Conservation (phyloP, 352 stramenopile genomes). For the Globisporangium paroecandrum region DNA sequence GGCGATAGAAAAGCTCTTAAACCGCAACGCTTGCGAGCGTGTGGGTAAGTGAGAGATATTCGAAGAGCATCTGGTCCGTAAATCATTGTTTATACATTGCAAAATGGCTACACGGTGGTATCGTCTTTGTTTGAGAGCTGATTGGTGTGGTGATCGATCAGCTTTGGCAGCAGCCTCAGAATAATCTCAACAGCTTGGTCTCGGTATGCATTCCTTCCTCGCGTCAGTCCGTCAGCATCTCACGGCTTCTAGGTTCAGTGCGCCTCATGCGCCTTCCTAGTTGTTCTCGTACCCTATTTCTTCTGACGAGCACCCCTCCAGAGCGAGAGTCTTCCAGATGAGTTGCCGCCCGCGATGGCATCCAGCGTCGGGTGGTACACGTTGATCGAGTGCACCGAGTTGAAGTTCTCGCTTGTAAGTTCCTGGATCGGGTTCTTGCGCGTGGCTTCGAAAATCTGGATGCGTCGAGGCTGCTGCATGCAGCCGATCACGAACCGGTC, state of each 20-base stretch:
- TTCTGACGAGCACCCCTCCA: slow-evolving; percentile 38
- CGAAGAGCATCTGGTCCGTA: not conserved
- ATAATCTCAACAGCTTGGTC: not conserved
- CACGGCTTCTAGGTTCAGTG: not conserved
- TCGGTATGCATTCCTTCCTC: not conserved
- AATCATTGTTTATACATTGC: slow-evolving; percentile 1
- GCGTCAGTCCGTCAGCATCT: not conserved
- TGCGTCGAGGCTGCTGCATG: slow-evolving; percentile 73
- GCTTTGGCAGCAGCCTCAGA: not conserved
- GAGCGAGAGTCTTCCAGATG: slow-evolving; percentile 59
- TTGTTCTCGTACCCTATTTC: slow-evolving; percentile 8
- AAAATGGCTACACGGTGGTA: not conserved
- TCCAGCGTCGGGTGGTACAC: slow-evolving; percentile 75
- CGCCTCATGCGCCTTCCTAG: slow-evolving; percentile 3
- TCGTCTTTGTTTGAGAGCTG: not conserved
- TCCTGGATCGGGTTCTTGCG: slow-evolving; percentile 69
- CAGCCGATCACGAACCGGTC: slow-evolving; percentile 78
- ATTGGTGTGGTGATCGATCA: not conserved
- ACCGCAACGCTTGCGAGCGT: not conserved
- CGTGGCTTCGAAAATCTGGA: slow-evolving; percentile 79
- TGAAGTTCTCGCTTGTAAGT: slow-evolving; percentile 62
- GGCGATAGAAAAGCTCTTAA: not conserved
- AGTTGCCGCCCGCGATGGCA: slow-evolving; percentile 75
- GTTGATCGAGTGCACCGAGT: slow-evolving; percentile 86
- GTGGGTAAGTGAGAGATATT: not conserved